Percentiles rank a stretch among this genome's conserved stretches.
These are phyloP conservation scores for Dactylellina haptotyla DNA, from an alignment of 2,329 filamentous ascomycete genomes.

Conservation along the genomic window DNA sequence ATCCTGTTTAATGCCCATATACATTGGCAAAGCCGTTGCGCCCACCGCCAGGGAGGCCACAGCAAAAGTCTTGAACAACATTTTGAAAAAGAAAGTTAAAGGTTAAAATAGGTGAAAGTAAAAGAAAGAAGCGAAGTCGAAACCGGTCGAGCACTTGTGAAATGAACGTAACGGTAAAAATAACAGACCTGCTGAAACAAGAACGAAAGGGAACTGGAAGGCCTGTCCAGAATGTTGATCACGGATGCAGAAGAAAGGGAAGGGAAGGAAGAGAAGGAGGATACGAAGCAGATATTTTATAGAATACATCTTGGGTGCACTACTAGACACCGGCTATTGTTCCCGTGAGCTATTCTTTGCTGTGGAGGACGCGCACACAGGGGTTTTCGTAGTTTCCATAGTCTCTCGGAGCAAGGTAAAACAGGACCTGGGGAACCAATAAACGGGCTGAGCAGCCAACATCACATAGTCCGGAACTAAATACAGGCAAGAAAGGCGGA, in stretches of 20 bases:
- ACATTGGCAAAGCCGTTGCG: slow-evolving; percentile 12
- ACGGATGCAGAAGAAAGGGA: slow-evolving; percentile 6
- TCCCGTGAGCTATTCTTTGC: too few species aligned
- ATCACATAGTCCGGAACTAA: too few species aligned
- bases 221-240: slow-evolving; percentile 16
- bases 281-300: too few species aligned
- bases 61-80: slow-evolving; percentile 19
- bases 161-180: slow-evolving; percentile 1
- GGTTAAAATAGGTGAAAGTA: neutral
- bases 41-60: slow-evolving; percentile 6
- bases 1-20: slow-evolving; percentile 1
- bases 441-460: too few species aligned
- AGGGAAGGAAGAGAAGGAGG: neutral
- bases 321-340: too few species aligned
- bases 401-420: too few species aligned
- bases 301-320: too few species aligned
- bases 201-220: neutral
- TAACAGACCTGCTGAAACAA: slow-evolving; percentile 20
- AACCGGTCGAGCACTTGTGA: neutral
- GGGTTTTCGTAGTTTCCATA: too few species aligned
- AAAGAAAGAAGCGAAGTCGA: neutral
- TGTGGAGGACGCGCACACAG: too few species aligned
- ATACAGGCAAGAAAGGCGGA: too few species aligned
- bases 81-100: neutral
- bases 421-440: too few species aligned